These are phyloP conservation scores for Microbotryum scabiosae DNA, from an alignment of 1,284 basidiomycete species.

Conservation along the genomic window DNA sequence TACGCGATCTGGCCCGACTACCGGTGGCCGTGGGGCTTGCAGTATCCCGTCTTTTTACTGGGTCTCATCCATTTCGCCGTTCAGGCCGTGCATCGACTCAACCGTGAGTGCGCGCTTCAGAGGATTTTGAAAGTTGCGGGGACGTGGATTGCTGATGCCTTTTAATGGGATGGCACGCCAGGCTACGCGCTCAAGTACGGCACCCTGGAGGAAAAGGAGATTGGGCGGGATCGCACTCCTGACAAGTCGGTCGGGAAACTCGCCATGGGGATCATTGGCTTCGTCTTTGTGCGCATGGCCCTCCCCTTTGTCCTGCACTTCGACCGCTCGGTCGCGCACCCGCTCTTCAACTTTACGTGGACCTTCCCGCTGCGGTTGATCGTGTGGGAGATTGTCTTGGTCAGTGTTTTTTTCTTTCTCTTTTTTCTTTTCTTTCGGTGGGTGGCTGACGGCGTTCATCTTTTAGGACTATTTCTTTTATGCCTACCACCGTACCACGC, in stretches of 20 bases:
- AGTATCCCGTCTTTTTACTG: too few species aligned
- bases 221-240: conserved; percentile 1
- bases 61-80: too few species aligned
- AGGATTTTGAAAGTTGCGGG: too few species aligned
- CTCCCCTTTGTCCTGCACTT: neutral
- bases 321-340: neutral
- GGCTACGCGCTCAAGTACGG: neutral
- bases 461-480: conserved; percentile 5
- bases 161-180: neutral
- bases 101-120: too few species aligned
- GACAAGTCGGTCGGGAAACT: neutral
- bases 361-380: neutral
- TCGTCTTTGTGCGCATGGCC: neutral
- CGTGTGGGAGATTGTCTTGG: neutral
- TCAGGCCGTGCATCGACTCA: too few species aligned
- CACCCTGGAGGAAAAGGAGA: conserved; percentile 1
- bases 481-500: conserved; percentile 14
- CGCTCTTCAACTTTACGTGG: conserved; percentile 1
- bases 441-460: neutral
- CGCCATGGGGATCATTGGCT: neutral
- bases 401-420: too few species aligned
- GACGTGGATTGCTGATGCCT: too few species aligned
- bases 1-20: too few species aligned
- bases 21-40: too few species aligned
- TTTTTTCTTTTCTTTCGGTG: too few species aligned